A percentile compares a stretch with the other conserved stretches of the same genome.
Conservation (phyloP, 139 green algal genomes). For the Chloropicon primus region DNA sequence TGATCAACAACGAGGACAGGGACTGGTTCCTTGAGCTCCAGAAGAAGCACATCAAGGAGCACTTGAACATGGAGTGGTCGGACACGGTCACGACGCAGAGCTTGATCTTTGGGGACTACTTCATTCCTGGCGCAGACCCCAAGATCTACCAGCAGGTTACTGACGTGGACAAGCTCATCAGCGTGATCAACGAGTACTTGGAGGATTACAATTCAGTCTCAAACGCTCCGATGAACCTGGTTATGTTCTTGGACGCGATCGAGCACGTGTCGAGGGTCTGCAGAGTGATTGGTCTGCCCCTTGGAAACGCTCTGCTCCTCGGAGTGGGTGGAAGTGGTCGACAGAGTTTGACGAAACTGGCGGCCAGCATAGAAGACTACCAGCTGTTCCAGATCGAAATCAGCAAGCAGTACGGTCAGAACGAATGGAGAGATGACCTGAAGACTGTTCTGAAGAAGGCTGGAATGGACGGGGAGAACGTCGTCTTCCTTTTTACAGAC, state of each 20-base stretch:
- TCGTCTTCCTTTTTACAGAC: slow-evolving; percentile 66
- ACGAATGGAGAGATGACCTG: slow-evolving; percentile 64
- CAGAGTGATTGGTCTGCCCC: slow-evolving; percentile 60
- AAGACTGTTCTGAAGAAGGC: slow-evolving; percentile 51
- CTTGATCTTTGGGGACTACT: slow-evolving; percentile 56
- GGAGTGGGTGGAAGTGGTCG: slow-evolving; percentile 71
- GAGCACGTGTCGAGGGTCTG: slow-evolving; percentile 55
- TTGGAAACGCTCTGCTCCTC: slow-evolving; percentile 73
- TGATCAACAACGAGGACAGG: slow-evolving; percentile 58
- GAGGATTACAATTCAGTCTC: slow-evolving; percentile 63
- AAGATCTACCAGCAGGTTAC: slow-evolving; percentile 39
- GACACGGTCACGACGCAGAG: slow-evolving; percentile 30
- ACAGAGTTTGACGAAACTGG: slow-evolving; percentile 60
- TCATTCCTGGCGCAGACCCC: slow-evolving; percentile 45
- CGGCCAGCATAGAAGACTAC: slow-evolving; percentile 54
- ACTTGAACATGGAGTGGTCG: slow-evolving; percentile 28
- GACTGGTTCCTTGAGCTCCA: slow-evolving; percentile 42
- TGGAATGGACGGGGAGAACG: slow-evolving; percentile 52
- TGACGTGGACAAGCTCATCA: slow-evolving; percentile 37
- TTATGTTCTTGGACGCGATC: slow-evolving; percentile 73
- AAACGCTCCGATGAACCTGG: slow-evolving; percentile 54
- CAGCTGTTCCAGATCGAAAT: slow-evolving; percentile 65
- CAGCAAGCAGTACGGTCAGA: slow-evolving; percentile 49
- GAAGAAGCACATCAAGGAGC: slow-evolving; percentile 1
- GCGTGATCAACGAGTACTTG: slow-evolving; percentile 50